Base-by-base conservation (phyloP, 176 grass and related monocot species). In the Melocanna baccifera region DNA sequence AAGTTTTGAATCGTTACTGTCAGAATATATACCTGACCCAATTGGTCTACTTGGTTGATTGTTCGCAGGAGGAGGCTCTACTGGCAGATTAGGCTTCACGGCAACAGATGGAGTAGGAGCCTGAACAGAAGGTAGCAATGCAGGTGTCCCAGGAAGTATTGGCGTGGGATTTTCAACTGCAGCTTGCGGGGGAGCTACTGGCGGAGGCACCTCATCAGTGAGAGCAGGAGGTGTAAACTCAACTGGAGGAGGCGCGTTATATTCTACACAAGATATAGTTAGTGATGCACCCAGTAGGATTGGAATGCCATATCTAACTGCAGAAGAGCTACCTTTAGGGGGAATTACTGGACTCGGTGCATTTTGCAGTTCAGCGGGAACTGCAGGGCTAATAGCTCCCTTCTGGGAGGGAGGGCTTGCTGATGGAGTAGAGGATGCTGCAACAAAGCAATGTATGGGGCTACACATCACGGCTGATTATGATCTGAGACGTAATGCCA, bases 21-120 rank as follows among this genome's bases (percentile, higher is more conserved):
- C 30, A 62, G 41, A 86, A 84, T 51, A 82, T 90, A 71, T 88
- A 94, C 87, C 91, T 88, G 87, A 85, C 7, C 76, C 86, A 83
- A 85, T 85, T n/a, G 91, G 91, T 11, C 50, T 81, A 81, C 42
- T 90, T 71, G 85, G 82, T 84, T 88, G 91, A 68, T 57, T 86
- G 41, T 79, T 81, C 51, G 84, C 46, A 11, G 91, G 81, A 73
- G 92, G 85, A 19, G 59, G 58, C 16, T 12, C 84, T 40, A 62
- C 43, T 30, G 89, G 80, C 56, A 47, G 77, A 79, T 67, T 89
- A 72, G 89, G 74, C 62, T 87, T 83, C 48, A 72, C 22, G 6
- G 55, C 45, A 59, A 81, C 77, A 48, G 86, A 86, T 26, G 86
- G 85, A 88, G 90, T 26, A 64, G 88, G 78, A 78, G 83, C 84